Evolutionary conservation across 805 yeast species (phyloP), one percentile per base, ranked within the genome.

Genomic region (Wickerhamiella australiensis): DNA sequence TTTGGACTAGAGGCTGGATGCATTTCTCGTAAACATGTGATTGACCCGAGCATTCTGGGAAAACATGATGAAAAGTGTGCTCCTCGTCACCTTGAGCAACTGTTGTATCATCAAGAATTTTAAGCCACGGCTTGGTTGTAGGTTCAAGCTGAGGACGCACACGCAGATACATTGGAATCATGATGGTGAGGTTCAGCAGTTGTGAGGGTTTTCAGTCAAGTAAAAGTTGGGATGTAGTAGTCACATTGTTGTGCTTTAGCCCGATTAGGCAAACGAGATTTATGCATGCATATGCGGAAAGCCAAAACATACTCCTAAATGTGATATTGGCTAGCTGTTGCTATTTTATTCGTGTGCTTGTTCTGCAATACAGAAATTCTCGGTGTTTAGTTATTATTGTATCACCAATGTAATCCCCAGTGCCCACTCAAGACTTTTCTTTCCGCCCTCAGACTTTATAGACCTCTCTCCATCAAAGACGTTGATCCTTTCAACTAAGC

Each of bases 101-200:
- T 13, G 47, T 51, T 2, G 38, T 38, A 5, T 27, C 6, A 23
- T 29, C 27, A 2, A 21, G 51, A 52, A 33, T 57, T 44, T 47
- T 57, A 52, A 47, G 59, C 50, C 55, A 64, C 53, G 50, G 65
- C 52, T 50, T 47, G 4, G 57, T 53, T 1, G 27, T 46, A 1
- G 46, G 26, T 13, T 55, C 60, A 0, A 62, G 55, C 2, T 60
- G 55, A 13, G 71, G 70, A 51, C 68, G 67, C 44, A 70, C 57
- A 33, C 74, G 61, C 47, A 71, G 54, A 50, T 65, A 68, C 21
- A 65, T 67, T 4, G 71, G 70, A 1, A 68, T 21, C 54, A 51
- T 51, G 37, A 5, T 18, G 31, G 15, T 12, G 4, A 5, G 20
- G 33, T 11, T 22, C 3, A 11, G 20, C 18, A 12, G 26, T 13